phyloP scores from a whole-genome alignment of 192 early-diverging fungal species.

The Dissophora globulifera region DNA sequence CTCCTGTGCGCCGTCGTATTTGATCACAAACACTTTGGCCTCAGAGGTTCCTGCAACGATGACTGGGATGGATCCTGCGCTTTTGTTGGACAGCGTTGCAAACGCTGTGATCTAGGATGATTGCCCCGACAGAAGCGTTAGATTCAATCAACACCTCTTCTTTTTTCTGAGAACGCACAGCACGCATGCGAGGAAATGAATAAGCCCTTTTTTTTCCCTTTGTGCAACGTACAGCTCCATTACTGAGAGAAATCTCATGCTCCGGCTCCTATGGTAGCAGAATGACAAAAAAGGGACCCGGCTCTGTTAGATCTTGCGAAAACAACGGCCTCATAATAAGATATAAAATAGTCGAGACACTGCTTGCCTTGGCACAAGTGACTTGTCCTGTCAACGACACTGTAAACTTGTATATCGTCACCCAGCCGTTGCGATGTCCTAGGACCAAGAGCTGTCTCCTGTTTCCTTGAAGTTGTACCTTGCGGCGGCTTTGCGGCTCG shows the following conservation, averaged over 20 bases:
- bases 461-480: slow-evolving; percentile 25
- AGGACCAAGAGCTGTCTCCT: slow-evolving; percentile 45
- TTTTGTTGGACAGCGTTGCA: slow-evolving; percentile 35
- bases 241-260: slow-evolving; percentile 17
- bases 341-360: neutral
- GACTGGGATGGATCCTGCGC: slow-evolving; percentile 23
- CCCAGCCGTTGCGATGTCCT: slow-evolving; percentile 45
- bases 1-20: slow-evolving; percentile 30
- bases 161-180: neutral
- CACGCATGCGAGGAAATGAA: neutral
- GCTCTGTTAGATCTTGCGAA: neutral
- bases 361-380: slow-evolving; percentile 36
- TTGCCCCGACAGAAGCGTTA: neutral
- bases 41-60: slow-evolving; percentile 46
- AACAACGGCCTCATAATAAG: neutral
- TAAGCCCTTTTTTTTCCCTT: no score
- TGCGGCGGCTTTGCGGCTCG: neutral
- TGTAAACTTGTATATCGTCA: slow-evolving; percentile 43
- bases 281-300: neutral
- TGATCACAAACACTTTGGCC: slow-evolving; percentile 38
- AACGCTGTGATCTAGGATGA: slow-evolving; percentile 34
- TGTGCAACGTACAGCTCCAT: slow-evolving; percentile 30
- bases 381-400: slow-evolving; percentile 42
- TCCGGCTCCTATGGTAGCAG: slow-evolving; percentile 12
- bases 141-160: neutral